Base-by-base conservation (phyloP, 306 rosid genomes). In the Bauhinia variegata region DNA sequence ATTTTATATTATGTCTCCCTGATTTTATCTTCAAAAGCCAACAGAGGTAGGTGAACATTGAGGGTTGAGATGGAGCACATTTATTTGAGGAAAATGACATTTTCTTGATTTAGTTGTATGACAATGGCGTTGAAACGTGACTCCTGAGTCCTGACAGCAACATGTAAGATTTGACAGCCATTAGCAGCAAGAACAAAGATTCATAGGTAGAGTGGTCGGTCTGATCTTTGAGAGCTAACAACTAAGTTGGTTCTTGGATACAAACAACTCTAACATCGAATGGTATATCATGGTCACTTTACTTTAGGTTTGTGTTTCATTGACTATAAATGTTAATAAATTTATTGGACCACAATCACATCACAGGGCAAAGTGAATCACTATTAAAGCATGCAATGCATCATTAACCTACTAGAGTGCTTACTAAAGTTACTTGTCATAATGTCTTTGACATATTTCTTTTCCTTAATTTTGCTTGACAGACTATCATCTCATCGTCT, bases 361-460 rank as follows among this genome's bases (percentile, higher is more conserved):
- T 86, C 88, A 75, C 19, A 52, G 68, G 49, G 68, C 73, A 62
- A 69, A 79, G 67, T 18, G 55, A 68, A 67, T 63, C 75, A 78
- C 82, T 71, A 42, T 68, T 43, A 39, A 73, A 71, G 28, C 63
- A 23, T 30, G 28, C n/a, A n/a, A n/a, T n/a, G n/a, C 53, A 76
- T 78, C 49, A 81, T 83, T 61, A 60, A 70, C n/a, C 52, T 75
- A 77, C 74, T 44, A 32, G 49, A 67, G 72, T 76, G 51, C 63
- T 65, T 36, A 14, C 36, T 41, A 44, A 70, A 69, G 39, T 54
- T n/a, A 47, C 48, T 60, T 34, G 70, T 52, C 62, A 64, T 64
- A 17, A 73, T 73, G 64, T 34, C 59, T 15, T 48, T 58, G 50
- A 37, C 68, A 56, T 39, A 37, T 44, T 38, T 60, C 15, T 39